phyloP scores from a whole-genome alignment of 2,329 filamentous ascomycete genomes.

The Rutstroemia sp. region DNA sequence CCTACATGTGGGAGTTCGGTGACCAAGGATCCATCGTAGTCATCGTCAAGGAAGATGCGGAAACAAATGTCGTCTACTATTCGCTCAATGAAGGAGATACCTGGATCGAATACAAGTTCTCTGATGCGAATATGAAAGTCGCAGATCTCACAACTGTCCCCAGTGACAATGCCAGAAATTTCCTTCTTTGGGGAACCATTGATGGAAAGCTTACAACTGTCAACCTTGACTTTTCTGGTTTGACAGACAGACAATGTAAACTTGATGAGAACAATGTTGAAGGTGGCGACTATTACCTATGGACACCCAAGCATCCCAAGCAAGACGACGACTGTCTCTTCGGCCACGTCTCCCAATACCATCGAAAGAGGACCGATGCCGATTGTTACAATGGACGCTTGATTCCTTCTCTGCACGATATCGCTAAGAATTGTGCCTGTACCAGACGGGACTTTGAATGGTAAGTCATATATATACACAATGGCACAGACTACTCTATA shows the following conservation, averaged over 20 bases:
- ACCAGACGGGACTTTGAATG: slow-evolving; percentile 87
- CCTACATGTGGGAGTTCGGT: slow-evolving; percentile 89
- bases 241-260: slow-evolving; percentile 67
- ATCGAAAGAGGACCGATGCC: slow-evolving; percentile 75
- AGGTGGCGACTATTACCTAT: slow-evolving; percentile 72
- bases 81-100: slow-evolving; percentile 72
- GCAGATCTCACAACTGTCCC: slow-evolving; percentile 80
- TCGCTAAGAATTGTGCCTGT: slow-evolving; percentile 72
- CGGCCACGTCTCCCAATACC: slow-evolving; percentile 80
- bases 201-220: slow-evolving; percentile 59
- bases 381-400: slow-evolving; percentile 76
- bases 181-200: slow-evolving; percentile 73
- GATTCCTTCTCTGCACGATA: slow-evolving; percentile 63
- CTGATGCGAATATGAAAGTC: slow-evolving; percentile 62
- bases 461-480: slow-evolving; percentile 45
- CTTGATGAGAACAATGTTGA: slow-evolving; percentile 54
- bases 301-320: slow-evolving; percentile 79
- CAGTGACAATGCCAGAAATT: slow-evolving; percentile 84
- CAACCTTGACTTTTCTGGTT: slow-evolving; percentile 81
- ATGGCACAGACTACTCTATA: background rate
- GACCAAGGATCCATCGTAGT: slow-evolving; percentile 92
- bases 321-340: slow-evolving; percentile 80
- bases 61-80: slow-evolving; percentile 66
- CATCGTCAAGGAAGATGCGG: slow-evolving; percentile 65
- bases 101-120: slow-evolving; percentile 73